Evolutionary conservation across 169 alveolate genomes (phyloP).

Genomic region (Cryptosporidium tyzzeri): DNA sequence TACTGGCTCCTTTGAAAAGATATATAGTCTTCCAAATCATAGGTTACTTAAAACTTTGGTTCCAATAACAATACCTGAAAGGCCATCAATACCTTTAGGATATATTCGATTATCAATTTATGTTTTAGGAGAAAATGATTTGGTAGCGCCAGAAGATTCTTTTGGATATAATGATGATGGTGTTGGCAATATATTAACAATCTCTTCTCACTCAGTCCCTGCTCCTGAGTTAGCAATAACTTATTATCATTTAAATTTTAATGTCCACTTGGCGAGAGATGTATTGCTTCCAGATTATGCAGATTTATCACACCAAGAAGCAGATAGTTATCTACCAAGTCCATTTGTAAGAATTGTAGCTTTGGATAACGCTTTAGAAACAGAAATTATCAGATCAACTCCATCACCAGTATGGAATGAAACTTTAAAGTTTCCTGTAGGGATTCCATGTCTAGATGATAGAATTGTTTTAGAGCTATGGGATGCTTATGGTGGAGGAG

Average conservation of each 20-base stretch:
- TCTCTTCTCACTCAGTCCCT: constrained; percentile 26
- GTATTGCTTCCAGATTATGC: constrained; percentile 71
- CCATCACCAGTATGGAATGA: constrained; percentile 76
- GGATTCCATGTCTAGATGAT: constrained; percentile 71
- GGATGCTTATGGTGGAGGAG: constrained; percentile 77
- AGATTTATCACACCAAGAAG: constrained; percentile 73
- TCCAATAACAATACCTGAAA: constrained; percentile 76
- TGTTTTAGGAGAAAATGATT: constrained; percentile 62
- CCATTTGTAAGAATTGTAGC: constrained; percentile 68
- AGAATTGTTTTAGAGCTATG: constrained; percentile 68
- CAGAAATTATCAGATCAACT: constrained; percentile 49
- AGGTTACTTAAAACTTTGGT: constrained; percentile 48
- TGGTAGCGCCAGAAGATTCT: constrained; percentile 66
- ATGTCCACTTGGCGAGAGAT: constrained; percentile 64
- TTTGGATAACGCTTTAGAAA: constrained; percentile 59
- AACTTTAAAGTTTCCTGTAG: constrained; percentile 76
- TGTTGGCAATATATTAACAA: constrained; percentile 2
- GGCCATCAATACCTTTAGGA: constrained; percentile 76
- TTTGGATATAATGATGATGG: constrained; percentile 40
- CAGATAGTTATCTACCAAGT: constrained; percentile 72
- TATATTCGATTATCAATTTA: constrained; percentile 66
- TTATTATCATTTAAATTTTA: constrained; percentile 69
- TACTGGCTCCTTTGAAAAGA: constrained; percentile 75
- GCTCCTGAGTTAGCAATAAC: constrained; percentile 74
- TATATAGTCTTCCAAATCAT: constrained; percentile 57